Conservation (phyloP, 805 yeast species). For the Vanderwaltozyma yarrowii region DNA sequence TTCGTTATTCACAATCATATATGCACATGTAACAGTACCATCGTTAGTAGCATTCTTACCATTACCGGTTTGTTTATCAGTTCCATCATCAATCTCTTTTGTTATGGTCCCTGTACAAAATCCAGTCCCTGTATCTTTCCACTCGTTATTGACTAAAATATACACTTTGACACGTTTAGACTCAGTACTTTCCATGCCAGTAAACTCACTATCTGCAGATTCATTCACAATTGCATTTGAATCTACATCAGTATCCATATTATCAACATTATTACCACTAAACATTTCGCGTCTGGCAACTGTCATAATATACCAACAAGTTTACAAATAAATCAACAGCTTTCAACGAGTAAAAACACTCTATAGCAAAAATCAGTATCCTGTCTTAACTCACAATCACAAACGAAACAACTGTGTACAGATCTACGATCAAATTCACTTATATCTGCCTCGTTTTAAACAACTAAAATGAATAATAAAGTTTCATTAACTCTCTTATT, state of each 20-base stretch:
- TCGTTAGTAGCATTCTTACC: conserved; percentile 8
- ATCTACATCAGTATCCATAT: background rate
- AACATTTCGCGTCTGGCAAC: background rate
- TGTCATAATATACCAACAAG: background rate
- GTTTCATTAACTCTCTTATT: no score
- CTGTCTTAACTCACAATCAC: no score
- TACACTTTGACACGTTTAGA: conserved; percentile 90
- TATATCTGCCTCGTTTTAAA: no score
- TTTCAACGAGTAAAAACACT: no score
- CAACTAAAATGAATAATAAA: no score
- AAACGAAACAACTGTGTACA: no score
- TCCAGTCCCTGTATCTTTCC: conserved; percentile 93
- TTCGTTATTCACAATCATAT: conserved; percentile 65
- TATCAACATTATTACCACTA: background rate
- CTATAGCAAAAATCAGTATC: no score
- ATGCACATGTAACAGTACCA: conserved; percentile 32
- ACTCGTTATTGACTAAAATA: conserved; percentile 63
- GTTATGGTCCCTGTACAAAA: conserved; percentile 63
- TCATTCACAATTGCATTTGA: conserved; percentile 1
- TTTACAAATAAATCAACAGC: no score
- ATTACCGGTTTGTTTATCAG: background rate
- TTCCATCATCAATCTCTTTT: conserved; percentile 1
- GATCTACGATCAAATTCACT: no score
- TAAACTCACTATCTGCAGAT: background rate
- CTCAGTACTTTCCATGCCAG: conserved; percentile 13